Base-by-base conservation (phyloP, 306 rosid species). In the Cucurbita maxima region DNA sequence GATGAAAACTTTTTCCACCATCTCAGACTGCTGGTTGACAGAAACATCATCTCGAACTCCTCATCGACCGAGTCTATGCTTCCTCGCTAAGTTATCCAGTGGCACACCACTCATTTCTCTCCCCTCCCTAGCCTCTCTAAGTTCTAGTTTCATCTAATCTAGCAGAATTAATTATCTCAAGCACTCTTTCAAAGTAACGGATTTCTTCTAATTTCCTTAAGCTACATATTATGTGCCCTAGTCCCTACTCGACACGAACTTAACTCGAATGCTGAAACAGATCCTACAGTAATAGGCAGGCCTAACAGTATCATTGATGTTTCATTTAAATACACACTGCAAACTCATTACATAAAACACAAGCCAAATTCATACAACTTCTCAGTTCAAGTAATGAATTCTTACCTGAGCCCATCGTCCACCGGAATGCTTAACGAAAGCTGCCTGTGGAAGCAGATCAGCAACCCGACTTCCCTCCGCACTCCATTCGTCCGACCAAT, bases 391-490 rank as follows among this genome's bases (percentile, higher is more conserved):
- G n/a, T 22, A 75, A 44, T 53, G 72, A 76, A 61, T 66, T 62
- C 82, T 85, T 75, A 92, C 97, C 96, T 94, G 99, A 79, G 95
- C 86, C 97, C 97, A 90, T 38, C 95, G 84, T 37, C 96, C 91
- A 12, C 97, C 95, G 18, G 96, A 82, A 82, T 94, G 97, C 6
- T 83, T 75, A 63, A 77, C 79, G 80, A 91, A 88, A 36, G 38
- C 79, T 0, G 96, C 96, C 67, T n/a, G 90, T 0, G 95, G 92
- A 77, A 94, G 92, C 5, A 84, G 84, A 7, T 30, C 56, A 0
- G 95, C 89, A 56, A 94, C 84, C 10, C 91, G 88, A n/a, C 47
- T 48, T 50, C 99, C 99, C 75, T 84, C 92, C 2, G 61, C 80
- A n/a, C 77, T 91, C 97, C 99, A 94, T 82, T 89, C 95, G 61